Percentiles rank a stretch among this genome's conserved stretches.
Conservation (phyloP, 2,329 filamentous ascomycete species). For the Hymenoscyphus fraxineus region DNA sequence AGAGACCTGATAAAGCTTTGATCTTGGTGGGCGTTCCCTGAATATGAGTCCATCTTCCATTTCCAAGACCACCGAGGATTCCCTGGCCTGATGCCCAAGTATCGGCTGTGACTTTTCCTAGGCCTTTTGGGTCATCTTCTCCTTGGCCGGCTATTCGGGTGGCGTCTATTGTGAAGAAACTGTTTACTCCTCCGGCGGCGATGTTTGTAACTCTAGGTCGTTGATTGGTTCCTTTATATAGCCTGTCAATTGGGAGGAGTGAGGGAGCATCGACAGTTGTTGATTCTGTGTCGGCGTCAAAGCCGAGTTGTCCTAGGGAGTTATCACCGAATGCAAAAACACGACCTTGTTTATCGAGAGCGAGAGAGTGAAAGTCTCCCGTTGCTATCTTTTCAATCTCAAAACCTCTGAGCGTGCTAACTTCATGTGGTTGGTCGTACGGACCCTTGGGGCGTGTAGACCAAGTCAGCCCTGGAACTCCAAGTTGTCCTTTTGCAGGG, state of each 20-base stretch:
- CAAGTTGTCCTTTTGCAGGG: conserved; percentile 80
- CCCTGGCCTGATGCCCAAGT: conserved; percentile 86
- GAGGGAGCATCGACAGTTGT: conserved; percentile 66
- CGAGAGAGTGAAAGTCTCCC: conserved; percentile 83
- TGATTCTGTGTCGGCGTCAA: conserved; percentile 61
- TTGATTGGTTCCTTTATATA: conserved; percentile 66
- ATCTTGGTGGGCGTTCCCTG: conserved; percentile 75
- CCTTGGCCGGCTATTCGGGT: conserved; percentile 50
- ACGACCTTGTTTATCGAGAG: conserved; percentile 69
- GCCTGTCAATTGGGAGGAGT: conserved; percentile 63
- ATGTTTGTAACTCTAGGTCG: conserved; percentile 68
- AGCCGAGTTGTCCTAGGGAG: conserved; percentile 83
- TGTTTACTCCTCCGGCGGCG: conserved; percentile 81
- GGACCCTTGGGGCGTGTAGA: conserved; percentile 69
- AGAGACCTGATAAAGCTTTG: conserved; percentile 76
- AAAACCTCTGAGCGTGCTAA: conserved; percentile 66
- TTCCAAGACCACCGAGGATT: conserved; percentile 78
- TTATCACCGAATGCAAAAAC: conserved; percentile 92
- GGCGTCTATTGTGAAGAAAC: conserved; percentile 82
- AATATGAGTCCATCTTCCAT: conserved; percentile 83
- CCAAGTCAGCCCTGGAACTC: conserved; percentile 80
- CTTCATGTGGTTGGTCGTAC: conserved; percentile 79
- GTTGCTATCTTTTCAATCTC: conserved; percentile 72
- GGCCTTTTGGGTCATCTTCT: conserved; percentile 39
- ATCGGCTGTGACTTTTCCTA: conserved; percentile 64